Percentiles rank a stretch among this genome's conserved stretches.
These are phyloP conservation scores for Skeletonema potamos DNA, from an alignment of 108 stramenopile genomes.

Conservation along the genomic window DNA sequence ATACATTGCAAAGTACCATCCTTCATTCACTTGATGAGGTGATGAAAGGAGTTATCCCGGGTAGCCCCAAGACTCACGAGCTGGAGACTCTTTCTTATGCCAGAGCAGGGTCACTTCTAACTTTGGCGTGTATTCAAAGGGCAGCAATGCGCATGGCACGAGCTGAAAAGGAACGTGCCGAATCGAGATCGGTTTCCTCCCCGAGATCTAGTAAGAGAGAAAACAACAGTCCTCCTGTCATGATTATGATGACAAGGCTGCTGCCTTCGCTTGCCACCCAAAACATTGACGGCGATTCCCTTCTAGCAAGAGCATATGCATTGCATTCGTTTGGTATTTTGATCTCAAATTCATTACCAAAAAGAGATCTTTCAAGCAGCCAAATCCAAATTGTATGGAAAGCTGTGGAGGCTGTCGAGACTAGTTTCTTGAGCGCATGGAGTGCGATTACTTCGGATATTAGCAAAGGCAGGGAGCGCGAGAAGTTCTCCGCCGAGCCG, in stretches of 20 bases:
- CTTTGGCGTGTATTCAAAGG: constrained; percentile 81
- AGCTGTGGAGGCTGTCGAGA: constrained; percentile 70
- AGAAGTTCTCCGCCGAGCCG: constrained; percentile 61
- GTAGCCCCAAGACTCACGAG: constrained; percentile 37
- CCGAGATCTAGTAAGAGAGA: constrained; percentile 4
- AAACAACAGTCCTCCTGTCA: constrained; percentile 45
- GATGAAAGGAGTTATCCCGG: constrained; percentile 56
- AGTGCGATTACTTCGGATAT: constrained; percentile 63
- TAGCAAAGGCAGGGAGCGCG: constrained; percentile 56
- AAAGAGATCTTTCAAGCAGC: constrained; percentile 29
- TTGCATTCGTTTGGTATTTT: constrained; percentile 75
- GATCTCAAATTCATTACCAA: constrained; percentile 61
- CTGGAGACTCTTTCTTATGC: constrained; percentile 61
- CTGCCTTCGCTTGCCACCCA: constrained; percentile 69
- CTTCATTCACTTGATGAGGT: constrained; percentile 83
- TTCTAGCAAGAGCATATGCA: constrained; percentile 61
- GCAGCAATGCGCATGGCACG: constrained; percentile 45
- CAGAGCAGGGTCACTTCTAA: constrained; percentile 66
- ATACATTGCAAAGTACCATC: constrained; percentile 77
- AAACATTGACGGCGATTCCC: constrained; percentile 48
- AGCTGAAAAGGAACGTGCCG: constrained; percentile 36
- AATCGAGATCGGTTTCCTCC: constrained; percentile 37
- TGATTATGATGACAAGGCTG: constrained; percentile 83
- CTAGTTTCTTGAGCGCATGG: constrained; percentile 73
- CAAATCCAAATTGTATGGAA: constrained; percentile 71